phyloP scores from a whole-genome alignment of 495 filamentous ascomycete species.

The Tuber borchii region DNA sequence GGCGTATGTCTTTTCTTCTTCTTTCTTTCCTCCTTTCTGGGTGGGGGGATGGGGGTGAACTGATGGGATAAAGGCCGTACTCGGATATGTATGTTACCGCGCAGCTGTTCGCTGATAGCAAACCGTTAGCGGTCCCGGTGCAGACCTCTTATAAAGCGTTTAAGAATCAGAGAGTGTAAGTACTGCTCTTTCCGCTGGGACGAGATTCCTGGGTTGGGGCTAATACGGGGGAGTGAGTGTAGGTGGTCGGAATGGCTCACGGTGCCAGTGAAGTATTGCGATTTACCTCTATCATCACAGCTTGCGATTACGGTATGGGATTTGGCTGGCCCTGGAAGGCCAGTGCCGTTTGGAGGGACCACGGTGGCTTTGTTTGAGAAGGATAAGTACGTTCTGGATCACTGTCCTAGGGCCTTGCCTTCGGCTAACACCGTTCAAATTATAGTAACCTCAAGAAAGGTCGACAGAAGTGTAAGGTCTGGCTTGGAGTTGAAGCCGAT shows the following conservation, averaged over 20 bases:
- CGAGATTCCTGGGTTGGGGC: conserved; percentile 16
- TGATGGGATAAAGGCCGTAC: conserved; percentile 33
- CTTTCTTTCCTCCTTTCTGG: not conserved
- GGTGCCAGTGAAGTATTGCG: conserved; percentile 73
- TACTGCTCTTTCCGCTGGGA: not conserved
- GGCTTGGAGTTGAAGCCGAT: conserved; percentile 77
- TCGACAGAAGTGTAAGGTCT: conserved; percentile 80
- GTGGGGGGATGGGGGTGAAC: conserved; percentile 8
- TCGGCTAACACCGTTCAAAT: conserved; percentile 1
- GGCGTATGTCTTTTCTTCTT: conserved; percentile 43
- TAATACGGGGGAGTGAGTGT: conserved; percentile 24
- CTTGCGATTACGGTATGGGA: conserved; percentile 96
- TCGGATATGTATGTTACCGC: conserved; percentile 90
- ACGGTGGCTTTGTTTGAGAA: conserved; percentile 84
- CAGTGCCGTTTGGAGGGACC: conserved; percentile 83
- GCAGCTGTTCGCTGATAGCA: conserved; percentile 92
- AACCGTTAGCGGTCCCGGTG: conserved; percentile 81
- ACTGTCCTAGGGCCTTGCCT: not conserved
- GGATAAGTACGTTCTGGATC: conserved; percentile 55
- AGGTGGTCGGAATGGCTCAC: conserved; percentile 96
- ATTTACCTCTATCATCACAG: conserved; percentile 68
- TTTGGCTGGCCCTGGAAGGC: conserved; percentile 64
- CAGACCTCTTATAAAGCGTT: conserved; percentile 91
- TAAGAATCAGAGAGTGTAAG: conserved; percentile 58
- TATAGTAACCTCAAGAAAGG: conserved; percentile 68